Conservation (phyloP, 352 stramenopile species). For the Globisporangium perplexum region DNA sequence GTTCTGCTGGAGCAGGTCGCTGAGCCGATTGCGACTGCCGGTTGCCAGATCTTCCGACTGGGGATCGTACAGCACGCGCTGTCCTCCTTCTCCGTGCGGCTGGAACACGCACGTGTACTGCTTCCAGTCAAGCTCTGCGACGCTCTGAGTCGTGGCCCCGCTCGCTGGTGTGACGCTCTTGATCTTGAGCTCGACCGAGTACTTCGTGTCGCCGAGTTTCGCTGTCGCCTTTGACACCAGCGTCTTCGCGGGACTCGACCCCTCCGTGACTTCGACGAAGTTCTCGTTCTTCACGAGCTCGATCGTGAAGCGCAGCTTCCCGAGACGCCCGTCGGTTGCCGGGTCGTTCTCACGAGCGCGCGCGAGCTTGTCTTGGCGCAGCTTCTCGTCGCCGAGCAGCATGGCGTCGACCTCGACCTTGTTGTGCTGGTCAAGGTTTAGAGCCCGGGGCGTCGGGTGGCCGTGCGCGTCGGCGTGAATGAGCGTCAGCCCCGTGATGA, state of each 20-base stretch:
- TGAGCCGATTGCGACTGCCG: conserved; percentile 23
- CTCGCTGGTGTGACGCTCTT: conserved; percentile 13
- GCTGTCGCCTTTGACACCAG: neutral
- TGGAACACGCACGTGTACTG: conserved; percentile 41
- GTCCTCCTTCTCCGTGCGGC: conserved; percentile 36
- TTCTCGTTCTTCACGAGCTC: conserved; percentile 61
- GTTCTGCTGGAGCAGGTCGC: conserved; percentile 23
- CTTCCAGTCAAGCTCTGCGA: conserved; percentile 20
- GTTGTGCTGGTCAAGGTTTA: conserved; percentile 36
- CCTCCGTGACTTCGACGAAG: conserved; percentile 26
- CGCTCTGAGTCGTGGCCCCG: neutral
- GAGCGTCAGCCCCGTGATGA: conserved; percentile 43
- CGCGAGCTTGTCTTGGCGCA: conserved; percentile 22
- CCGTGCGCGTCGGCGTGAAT: conserved; percentile 37
- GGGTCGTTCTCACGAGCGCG: conserved; percentile 35
- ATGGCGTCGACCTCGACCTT: conserved; percentile 43
- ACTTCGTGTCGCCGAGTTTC: conserved; percentile 31
- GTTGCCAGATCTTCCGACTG: conserved; percentile 37
- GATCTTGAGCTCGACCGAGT: conserved; percentile 42
- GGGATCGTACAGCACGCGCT: conserved; percentile 38
- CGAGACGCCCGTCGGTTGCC: conserved; percentile 36
- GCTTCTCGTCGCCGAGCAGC: conserved; percentile 32
- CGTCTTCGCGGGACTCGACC: conserved; percentile 13
- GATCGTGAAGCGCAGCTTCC: conserved; percentile 43
- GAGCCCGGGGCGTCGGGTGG: conserved; percentile 12